Evolutionary conservation across 2,329 filamentous ascomycete species (phyloP).

Genomic region (Anthostomella pinea): DNA sequence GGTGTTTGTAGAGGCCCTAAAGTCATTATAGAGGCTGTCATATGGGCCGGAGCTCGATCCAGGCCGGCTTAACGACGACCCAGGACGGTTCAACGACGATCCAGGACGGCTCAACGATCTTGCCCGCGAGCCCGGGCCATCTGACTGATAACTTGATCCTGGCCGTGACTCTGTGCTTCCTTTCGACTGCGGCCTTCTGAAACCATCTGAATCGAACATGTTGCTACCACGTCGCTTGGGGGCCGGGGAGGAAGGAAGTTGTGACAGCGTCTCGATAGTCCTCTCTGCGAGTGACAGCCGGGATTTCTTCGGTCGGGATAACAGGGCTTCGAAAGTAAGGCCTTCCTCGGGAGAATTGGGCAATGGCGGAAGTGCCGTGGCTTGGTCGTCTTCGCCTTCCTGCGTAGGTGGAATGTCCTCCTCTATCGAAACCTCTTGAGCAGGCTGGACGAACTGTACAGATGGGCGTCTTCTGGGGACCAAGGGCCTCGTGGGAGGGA

Average conservation of each 20-base stretch:
- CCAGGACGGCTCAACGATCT: constrained; percentile 53
- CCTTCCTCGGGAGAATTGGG: constrained; percentile 18
- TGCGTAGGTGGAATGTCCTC: constrained; percentile 7
- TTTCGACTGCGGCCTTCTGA: constrained; percentile 53
- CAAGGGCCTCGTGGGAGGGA: constrained; percentile 20
- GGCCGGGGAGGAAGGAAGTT: constrained; percentile 74
- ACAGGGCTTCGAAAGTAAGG: constrained; percentile 25
- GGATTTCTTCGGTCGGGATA: constrained; percentile 17
- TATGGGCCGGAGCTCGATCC: constrained; percentile 52
- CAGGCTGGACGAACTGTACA: constrained; percentile 17
- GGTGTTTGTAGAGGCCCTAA: constrained; percentile 42
- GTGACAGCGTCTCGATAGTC: constrained; percentile 79
- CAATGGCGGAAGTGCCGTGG: constrained; percentile 22
- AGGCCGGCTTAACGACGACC: constrained; percentile 52
- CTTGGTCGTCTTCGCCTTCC: constrained; percentile 15
- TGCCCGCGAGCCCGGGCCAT: constrained; percentile 52
- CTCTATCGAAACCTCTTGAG: constrained; percentile 13
- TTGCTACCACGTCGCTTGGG: constrained; percentile 64
- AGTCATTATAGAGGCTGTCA: constrained; percentile 38
- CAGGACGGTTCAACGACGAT: too few species aligned
- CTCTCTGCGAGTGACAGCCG: constrained; percentile 73
- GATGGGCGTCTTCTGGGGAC: constrained; percentile 23
- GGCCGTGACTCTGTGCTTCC: constrained; percentile 52
- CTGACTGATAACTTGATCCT: constrained; percentile 61
- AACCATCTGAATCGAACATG: constrained; percentile 67